Evolutionary conservation across 192 early-diverging fungal species (phyloP), one percentile per base, ranked within the genome.

Genomic region (Coemansia sp.): DNA sequence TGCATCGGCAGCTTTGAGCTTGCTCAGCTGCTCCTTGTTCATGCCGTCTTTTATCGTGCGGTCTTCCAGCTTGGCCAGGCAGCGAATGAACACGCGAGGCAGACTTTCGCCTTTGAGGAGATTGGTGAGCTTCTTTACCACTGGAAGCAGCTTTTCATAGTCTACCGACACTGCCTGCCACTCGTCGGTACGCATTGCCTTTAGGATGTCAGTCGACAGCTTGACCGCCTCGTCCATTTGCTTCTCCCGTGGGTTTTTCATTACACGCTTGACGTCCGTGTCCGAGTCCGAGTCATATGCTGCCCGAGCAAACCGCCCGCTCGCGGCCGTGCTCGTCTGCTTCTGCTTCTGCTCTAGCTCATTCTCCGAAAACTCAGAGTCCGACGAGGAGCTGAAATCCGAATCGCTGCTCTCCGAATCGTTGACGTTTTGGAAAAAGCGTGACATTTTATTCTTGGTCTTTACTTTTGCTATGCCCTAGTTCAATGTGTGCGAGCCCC

Each of bases 71-170:
- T 86, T 73, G 9, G 79, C 86, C 43, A 97, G 66, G 22, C 56
- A 59, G 62, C 70, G 69, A 27, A 82, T 57, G 50, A 63, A 82
- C 51, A 56, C 49, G 53, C 57, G 63, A 23, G 73, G 79, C 51
- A 73, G 57, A 56, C 53, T 60, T 38, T 60, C 60, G 43, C 57
- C 70, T 39, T 69, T 72, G 23, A 76, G 57, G 1, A 50, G 59
- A 27, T 63, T 69, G 3, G 29, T 35, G 19, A 82, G 69, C 85
- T 95, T 95, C 21, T 71, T 66, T 41, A 89, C 83, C 19, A 67
- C 82, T 57, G 83, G 87, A 70, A 85, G 87, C 24, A 96, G 84
- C 73, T 92, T 93, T 60, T 95, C 93, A 75, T 94, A 96, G 84
- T 94, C 91, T 87, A 73, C 52, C 9, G 62, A 35, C 25, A 67